These are phyloP conservation scores for Litsea cubeba DNA, from an alignment of 164 flowering plant genomes.

Conservation along the genomic window DNA sequence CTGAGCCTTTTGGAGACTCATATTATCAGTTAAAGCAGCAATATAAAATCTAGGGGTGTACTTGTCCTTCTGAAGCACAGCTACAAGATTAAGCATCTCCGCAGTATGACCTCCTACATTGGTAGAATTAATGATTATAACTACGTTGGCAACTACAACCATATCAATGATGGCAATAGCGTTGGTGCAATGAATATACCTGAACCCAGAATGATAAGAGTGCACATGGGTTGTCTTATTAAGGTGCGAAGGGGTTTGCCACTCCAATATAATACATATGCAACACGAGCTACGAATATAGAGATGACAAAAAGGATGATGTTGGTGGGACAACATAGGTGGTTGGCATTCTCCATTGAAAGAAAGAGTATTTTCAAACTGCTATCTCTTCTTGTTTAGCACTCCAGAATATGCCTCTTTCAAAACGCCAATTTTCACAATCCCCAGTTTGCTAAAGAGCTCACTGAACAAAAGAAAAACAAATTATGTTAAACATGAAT, in stretches of 20 bases:
- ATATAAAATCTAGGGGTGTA: conserved; percentile 68
- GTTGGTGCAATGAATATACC: conserved; percentile 30
- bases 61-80: conserved; percentile 54
- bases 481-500: too few species aligned
- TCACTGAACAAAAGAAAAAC: neutral
- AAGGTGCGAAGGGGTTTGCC: conserved; percentile 34
- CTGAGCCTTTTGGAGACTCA: conserved; percentile 94
- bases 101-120: conserved; percentile 91
- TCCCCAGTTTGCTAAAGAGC: neutral
- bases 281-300: conserved; percentile 32
- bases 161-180: neutral
- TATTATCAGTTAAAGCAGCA: conserved; percentile 86
- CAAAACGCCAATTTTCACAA: neutral
- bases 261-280: conserved; percentile 39
- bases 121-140: conserved; percentile 6
- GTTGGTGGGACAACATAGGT: conserved; percentile 5
- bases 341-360: conserved; percentile 5
- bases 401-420: neutral
- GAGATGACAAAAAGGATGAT: conserved; percentile 10
- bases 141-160: neutral
- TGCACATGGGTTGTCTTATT: conserved; percentile 31
- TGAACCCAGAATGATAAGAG: conserved; percentile 80
- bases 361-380: neutral
- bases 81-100: conserved; percentile 85
- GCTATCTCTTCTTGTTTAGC: neutral